These are phyloP conservation scores for Nakazawaea holstii DNA, from an alignment of 805 yeast genomes.

Conservation along the genomic window DNA sequence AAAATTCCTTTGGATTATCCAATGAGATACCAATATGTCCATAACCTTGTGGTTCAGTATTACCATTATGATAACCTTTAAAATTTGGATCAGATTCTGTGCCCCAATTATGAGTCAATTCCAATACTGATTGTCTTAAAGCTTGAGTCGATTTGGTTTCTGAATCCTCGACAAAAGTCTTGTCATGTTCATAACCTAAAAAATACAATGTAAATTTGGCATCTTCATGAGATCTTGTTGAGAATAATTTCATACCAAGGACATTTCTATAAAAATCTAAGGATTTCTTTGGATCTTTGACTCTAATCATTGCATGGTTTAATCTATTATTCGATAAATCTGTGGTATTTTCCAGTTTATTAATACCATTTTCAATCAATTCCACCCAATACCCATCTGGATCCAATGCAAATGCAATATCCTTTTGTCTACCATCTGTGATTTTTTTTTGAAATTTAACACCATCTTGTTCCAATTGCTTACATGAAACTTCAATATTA, in stretches of 20 bases:
- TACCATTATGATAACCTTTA: slow-evolving; percentile 76
- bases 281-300: slow-evolving; percentile 75
- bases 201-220: slow-evolving; percentile 87
- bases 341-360: slow-evolving; percentile 35
- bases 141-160: slow-evolving; percentile 29
- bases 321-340: slow-evolving; percentile 42
- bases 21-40: slow-evolving; percentile 80
- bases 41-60: slow-evolving; percentile 73
- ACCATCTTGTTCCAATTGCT: slow-evolving; percentile 48
- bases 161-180: slow-evolving; percentile 37
- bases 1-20: slow-evolving; percentile 53
- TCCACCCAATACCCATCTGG: slow-evolving; percentile 98
- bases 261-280: slow-evolving; percentile 73
- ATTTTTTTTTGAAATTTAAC: slow-evolving; percentile 80
- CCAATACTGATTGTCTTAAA: slow-evolving; percentile 65
- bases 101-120: slow-evolving; percentile 94
- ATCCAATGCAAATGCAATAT: slow-evolving; percentile 92
- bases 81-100: slow-evolving; percentile 76
- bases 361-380: slow-evolving; percentile 54
- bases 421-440: slow-evolving; percentile 85
- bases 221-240: slow-evolving; percentile 47
- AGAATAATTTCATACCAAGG: slow-evolving; percentile 73
- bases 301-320: slow-evolving; percentile 91
- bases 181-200: slow-evolving; percentile 60
- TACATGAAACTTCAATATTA: slow-evolving; percentile 61